Evolutionary conservation across 306 rosid genomes (phyloP), one percentile per base, ranked within the genome.

Genomic region (Quercus wislizeni): DNA sequence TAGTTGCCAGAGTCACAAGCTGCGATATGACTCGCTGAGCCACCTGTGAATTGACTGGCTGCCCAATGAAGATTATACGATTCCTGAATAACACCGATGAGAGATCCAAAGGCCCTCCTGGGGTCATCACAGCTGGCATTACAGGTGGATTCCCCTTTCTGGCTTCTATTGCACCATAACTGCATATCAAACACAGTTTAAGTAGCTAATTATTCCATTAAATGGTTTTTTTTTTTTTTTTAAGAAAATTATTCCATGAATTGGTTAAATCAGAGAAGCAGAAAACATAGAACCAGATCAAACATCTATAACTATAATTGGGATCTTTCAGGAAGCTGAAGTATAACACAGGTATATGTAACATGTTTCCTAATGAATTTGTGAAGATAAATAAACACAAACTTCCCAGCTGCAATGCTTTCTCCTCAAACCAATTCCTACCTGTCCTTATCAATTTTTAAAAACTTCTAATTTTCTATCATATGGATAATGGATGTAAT

Each of bases 21-120:
- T 95, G 98, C 0, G 99, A 92, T 76, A 95, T 92, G 79, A 95
- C 99, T 88, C 93, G 90, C 75, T 95, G 98, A 75, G 99, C 99
- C 86, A 95, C 98, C 62, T 81, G 79, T 18, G 94, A 79, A 80
- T 89, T 92, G 79, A 95, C 71, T 67, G 98, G 97, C 85, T 95
- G 99, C 52, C 99, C 97, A 70, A 95, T 82, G 89, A 95, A 92
- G 84, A 95, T 95, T 78, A 91, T 92, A 13, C 98, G 98, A 76
- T 92, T 95, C 87, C 96, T 86, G 71, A 95, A 93, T 82, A 95
- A 74, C 73, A 95, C 98, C 30, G 97, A 83, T 7, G 98, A 79
- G 64, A 95, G 97, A 85, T 93, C 98, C 81, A 95, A 61, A 76
- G 94, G 90, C 83, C 98, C 99, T 63, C 87, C 97, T 1, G 98